Conservation (phyloP, 345 rosid genomes). For the Rhodomyrtus tomentosa region DNA sequence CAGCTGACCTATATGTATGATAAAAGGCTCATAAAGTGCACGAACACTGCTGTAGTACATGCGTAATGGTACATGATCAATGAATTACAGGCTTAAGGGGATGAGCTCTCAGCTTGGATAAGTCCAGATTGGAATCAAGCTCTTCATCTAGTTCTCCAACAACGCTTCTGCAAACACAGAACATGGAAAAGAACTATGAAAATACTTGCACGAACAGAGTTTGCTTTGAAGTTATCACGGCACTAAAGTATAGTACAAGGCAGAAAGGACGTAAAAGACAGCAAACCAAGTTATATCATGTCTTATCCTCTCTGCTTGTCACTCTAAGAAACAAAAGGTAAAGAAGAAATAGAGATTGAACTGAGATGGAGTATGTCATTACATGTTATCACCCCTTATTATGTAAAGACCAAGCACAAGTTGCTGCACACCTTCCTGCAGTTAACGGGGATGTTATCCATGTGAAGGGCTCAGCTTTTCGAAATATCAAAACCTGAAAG, state of each 20-base stretch:
- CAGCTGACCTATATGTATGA: neutral
- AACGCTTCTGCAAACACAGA: slow-evolving; percentile 55
- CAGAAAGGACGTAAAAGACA: neutral
- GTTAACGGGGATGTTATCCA: neutral
- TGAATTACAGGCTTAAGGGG: slow-evolving; percentile 91
- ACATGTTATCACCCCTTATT: slow-evolving; percentile 99
- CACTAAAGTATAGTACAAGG: neutral
- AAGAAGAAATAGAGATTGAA: neutral
- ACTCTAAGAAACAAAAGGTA: neutral
- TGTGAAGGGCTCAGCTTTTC: neutral
- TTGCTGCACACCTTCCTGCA: slow-evolving; percentile 95
- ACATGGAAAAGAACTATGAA: neutral
- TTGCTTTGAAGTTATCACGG: neutral
- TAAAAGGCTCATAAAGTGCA: neutral
- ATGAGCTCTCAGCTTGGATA: slow-evolving; percentile 85
- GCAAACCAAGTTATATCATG: neutral
- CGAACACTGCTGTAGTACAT: neutral
- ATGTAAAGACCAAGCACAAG: slow-evolving; percentile 89
- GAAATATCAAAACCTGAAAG: neutral
- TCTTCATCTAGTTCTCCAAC: slow-evolving; percentile 94
- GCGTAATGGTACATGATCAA: slow-evolving; percentile 14
- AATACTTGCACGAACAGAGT: neutral
- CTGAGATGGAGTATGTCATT: neutral
- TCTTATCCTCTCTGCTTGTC: neutral
- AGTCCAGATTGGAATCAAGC: slow-evolving; percentile 69